These are phyloP conservation scores for Endoconidiophora laricicola DNA, from an alignment of 2,329 filamentous ascomycete genomes.

Conservation along the genomic window DNA sequence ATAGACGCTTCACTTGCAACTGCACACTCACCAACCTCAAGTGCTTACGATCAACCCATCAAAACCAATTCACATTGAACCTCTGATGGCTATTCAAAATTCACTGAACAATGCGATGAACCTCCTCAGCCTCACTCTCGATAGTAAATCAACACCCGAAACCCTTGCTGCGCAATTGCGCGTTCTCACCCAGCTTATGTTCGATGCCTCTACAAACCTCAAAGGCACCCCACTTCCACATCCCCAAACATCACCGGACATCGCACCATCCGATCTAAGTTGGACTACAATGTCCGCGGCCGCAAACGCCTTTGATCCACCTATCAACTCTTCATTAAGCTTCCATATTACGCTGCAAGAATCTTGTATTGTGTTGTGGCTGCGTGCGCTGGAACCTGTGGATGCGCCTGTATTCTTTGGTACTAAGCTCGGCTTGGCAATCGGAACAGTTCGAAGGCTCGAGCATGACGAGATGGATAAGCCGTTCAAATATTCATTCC, in stretches of 20 bases:
- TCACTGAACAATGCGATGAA: constrained; percentile 71
- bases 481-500: constrained; percentile 46
- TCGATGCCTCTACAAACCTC: constrained; percentile 34
- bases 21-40: constrained; percentile 46
- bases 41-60: constrained; percentile 31
- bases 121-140: constrained; percentile 60
- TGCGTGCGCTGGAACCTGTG: constrained; percentile 53
- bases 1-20: constrained; percentile 59
- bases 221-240: constrained; percentile 27
- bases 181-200: constrained; percentile 36
- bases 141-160: constrained; percentile 35
- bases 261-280: constrained; percentile 19
- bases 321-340: constrained; percentile 46
- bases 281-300: constrained; percentile 31
- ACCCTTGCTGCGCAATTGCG: constrained; percentile 40
- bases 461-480: constrained; percentile 69
- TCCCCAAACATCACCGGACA: constrained; percentile 18
- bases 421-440: constrained; percentile 54
- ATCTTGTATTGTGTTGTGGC: constrained; percentile 49
- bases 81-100: constrained; percentile 56
- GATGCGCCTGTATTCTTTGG: constrained; percentile 43
- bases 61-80: constrained; percentile 42
- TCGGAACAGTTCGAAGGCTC: constrained; percentile 43
- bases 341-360: constrained; percentile 58
- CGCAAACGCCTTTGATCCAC: constrained; percentile 26